These are phyloP conservation scores for Lathyrus sativus DNA, from an alignment of 306 rosid species.

Conservation along the genomic window DNA sequence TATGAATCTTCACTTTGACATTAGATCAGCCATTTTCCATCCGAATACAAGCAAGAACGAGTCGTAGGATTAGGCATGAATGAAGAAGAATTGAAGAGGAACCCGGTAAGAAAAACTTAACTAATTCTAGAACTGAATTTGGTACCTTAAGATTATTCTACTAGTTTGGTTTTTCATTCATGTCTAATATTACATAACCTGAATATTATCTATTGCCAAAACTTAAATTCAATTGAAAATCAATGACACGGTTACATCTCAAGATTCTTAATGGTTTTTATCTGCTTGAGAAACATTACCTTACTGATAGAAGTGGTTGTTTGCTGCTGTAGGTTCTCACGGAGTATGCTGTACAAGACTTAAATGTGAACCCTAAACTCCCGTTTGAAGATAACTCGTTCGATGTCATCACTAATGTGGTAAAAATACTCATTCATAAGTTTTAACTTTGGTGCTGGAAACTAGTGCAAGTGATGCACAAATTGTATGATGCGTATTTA, in stretches of 20 bases:
- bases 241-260: conserved; percentile 2
- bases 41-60: conserved; percentile 79
- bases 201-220: not conserved
- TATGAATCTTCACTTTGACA: conserved; percentile 30
- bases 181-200: not conserved
- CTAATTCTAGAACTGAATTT: conserved; percentile 11
- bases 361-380: conserved; percentile 68
- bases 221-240: conserved; percentile 22
- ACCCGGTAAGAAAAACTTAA: conserved; percentile 48
- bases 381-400: conserved; percentile 77
- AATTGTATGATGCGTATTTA: not conserved
- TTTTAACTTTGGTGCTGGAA: conserved; percentile 4
- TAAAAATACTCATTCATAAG: conserved; percentile 36
- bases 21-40: conserved; percentile 87
- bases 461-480: conserved; percentile 20
- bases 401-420: conserved; percentile 75
- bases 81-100: conserved; percentile 75
- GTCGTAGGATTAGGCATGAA: conserved; percentile 80
- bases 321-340: conserved; percentile 68
- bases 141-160: conserved; percentile 5
- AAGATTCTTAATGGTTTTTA: conserved; percentile 3
- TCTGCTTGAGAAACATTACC: conserved; percentile 12
- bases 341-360: conserved; percentile 63
- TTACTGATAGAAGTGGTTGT: conserved; percentile 29
- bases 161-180: conserved; percentile 8